Evolutionary conservation across 2,329 filamentous ascomycete genomes (phyloP), one percentile per base, ranked within the genome.

Genomic region (Talaromyces sp.): DNA sequence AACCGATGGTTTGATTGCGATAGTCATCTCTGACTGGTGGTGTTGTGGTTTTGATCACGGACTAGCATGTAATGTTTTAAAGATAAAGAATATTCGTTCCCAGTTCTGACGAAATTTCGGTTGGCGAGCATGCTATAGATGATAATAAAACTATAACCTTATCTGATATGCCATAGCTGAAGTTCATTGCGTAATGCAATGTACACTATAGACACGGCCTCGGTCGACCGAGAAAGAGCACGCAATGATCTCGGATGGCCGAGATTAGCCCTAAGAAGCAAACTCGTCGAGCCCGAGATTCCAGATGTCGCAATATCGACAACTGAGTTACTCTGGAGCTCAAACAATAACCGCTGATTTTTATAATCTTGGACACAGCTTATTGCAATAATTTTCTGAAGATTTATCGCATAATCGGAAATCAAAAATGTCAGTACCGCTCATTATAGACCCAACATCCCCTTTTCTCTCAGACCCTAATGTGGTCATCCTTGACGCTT

Each of bases 371-470:
- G 35, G 22, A 22, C 35, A 15, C 35, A 37, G 35, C 10, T 37
- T 37, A 15, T 15, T 10, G 11, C 10, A 37, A 37, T 31, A 37
- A 1, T 2, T 4, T 37, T 37, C 15, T 3, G 7, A 15, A 15
- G 11, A 37, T 4, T 37, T 10, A 37, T 37, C 11, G 10, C 11
- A 8, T 13, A 4, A 15, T 37, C 2, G 3, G 3, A 37, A 11
- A 37, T 37, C 35, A 35, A 57, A 57, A 6, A 57, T 57, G 54
- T 10, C 54, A 57, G 54, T 57, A 31, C 54, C 54, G 35, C 54
- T 57, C n/a, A 39, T 57, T 37, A 57, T 57, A 57, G 35, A 57
- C 19, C 54, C 54, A 41, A 57, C 54, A 27, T 57, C 54, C 33
- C 17, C 54, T 39, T 13, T 57, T 33, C 54, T 57, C n/a, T 57